These are phyloP conservation scores for Suillus sp. DNA, from an alignment of 768 basidiomycete genomes.

Conservation along the genomic window DNA sequence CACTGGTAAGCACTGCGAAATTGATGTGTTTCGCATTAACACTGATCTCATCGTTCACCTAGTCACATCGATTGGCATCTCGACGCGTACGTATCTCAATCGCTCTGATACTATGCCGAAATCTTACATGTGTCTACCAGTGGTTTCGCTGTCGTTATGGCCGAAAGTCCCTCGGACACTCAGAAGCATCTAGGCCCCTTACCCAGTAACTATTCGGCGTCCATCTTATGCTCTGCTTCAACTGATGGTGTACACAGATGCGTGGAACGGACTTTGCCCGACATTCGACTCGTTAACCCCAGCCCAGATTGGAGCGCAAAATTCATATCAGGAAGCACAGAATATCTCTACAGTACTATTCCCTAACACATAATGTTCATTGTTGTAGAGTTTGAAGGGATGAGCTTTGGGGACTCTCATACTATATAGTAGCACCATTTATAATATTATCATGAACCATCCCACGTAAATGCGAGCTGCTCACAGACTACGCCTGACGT, in stretches of 20 bases:
- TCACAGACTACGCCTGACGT: not conserved
- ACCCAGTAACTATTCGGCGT: not conserved
- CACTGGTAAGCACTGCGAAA: conserved; percentile 36
- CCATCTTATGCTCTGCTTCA: no score
- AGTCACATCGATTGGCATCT: conserved; percentile 61
- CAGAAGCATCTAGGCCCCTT: not conserved
- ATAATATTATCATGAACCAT: not conserved
- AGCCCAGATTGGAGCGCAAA: conserved; percentile 25
- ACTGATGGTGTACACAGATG: conserved; percentile 15
- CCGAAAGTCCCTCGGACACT: conserved; percentile 9
- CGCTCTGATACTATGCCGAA: conserved; percentile 1
- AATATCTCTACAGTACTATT: conserved; percentile 24
- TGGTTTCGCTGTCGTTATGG: conserved; percentile 11
- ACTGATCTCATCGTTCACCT: not conserved
- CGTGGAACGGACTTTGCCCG: conserved; percentile 32
- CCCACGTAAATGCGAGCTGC: not conserved
- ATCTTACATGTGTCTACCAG: not conserved
- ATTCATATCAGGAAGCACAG: conserved; percentile 22
- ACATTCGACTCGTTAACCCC: conserved; percentile 21
- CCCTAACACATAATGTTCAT: conserved; percentile 12
- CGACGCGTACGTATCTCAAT: conserved; percentile 32
- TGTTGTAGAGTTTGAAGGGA: not conserved
- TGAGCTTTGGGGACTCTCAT: not conserved
- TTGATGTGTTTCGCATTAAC: not conserved
- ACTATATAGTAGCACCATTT: not conserved